Evolutionary conservation across 2,329 filamentous ascomycete genomes (phyloP), one percentile per base, ranked within the genome.

Genomic region (Huntiella bhutanensis): DNA sequence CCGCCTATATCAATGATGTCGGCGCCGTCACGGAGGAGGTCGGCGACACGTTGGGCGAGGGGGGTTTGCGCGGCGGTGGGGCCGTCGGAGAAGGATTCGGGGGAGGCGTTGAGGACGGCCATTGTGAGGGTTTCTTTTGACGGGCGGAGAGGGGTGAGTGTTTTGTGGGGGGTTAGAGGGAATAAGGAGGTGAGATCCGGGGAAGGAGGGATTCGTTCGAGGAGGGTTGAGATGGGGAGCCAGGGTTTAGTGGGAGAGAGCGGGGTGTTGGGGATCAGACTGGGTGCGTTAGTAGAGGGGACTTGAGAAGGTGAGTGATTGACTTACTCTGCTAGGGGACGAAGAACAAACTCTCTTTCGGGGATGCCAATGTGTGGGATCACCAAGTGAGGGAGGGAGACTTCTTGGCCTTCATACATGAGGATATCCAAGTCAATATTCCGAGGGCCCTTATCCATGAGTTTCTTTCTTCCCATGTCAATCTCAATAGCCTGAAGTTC

Each of bases 31-130:
- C 63, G 61, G 51, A 92, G 72, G 57, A 85, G 77, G 57, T 10
- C 68, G 62, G 19, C 91, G 68, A 51, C 73, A 66, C 10, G 62
- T 56, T 17, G 65, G 7, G n/a, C 28, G 6, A 43, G 33, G 56
- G 38, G 64, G 62, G 41, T 43, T 15, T n/a, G 17, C 2, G 41
- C 41, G 59, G 86, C 73, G 6, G 67, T 56, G 6, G 86, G 86
- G 45, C 86, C 88, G 57, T 96, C 87, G 1, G 88, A 96, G 65
- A 98, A 98, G 7, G 88, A 96, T 63, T 98, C 88, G 0, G 88
- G 88, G 0, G 91, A 96, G 45, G 93, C 65, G 61, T 98, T 98
- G 40, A 96, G 68, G 52, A 98, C 93, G 46, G 82, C 83, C 91
- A 98, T 98, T 53, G 95, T 64, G 40, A 76, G 75, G 0, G 88